Evolutionary conservation across 2,329 filamentous ascomycete genomes (phyloP), one percentile per base, ranked within the genome.

Genomic region (Phaeosphaeriaceae sp.): DNA sequence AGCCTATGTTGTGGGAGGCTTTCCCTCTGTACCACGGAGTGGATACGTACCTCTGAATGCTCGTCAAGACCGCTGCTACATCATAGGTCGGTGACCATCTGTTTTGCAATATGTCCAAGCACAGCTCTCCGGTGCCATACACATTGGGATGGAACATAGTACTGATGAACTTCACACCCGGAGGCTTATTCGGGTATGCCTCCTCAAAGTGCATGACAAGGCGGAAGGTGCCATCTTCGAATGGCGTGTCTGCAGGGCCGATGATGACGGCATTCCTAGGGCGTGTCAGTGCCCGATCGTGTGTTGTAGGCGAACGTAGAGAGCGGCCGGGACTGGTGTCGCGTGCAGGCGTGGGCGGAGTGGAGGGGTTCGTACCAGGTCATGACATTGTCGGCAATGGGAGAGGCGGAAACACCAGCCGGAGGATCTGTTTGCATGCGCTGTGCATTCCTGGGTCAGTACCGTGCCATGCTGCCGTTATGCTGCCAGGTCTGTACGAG

Each of bases 61-160:
- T 98, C 44, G 95, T 99, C 78, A 99, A 81, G 63, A 99, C 93
- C 21, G 95, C 95, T 10, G 95, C 95, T 41, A 99, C 95, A 79
- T 99, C 95, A 78, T 99, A 99, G 10, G 95, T 98, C 17, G 95
- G 95, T 77, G 94, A 98, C 95, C 95, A 99, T 67, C 95, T 85
- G 76, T 99, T 99, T 80, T 99, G 95, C 58, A 99, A 80, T 67
- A 99, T 99, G 75, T 99, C 95, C 66, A 99, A 82, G 75, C 95
- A 99, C 51, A 99, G 85, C 82, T 99, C 95, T 61, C 95, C 95
- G 0, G 93, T 98, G 53, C 91, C 93, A 77, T 99, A 99, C 56
- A 99, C 95, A 75, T 99, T 99, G 19, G 95, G 95, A 72, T 99
- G 95, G 79, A 99, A 99, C 95, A 99, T 99, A 78, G 95, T 89